Evolutionary conservation across 2,329 filamentous ascomycete genomes (phyloP).

Genomic region (Penicillium sp.): DNA sequence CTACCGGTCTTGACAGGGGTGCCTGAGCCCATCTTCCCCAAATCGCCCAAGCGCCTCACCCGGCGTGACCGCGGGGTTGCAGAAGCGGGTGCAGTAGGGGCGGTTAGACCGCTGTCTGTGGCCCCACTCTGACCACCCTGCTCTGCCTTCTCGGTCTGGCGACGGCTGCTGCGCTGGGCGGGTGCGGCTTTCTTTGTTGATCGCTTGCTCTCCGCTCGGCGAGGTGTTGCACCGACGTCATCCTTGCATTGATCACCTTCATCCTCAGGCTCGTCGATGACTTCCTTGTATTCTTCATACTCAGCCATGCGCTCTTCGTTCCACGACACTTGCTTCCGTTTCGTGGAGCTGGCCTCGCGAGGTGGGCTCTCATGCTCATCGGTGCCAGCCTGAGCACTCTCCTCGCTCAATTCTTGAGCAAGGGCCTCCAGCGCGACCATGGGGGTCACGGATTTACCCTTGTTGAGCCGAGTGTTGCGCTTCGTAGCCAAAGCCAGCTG

Average conservation of each 20-base stretch:
- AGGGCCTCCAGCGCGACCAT: conserved; percentile 31
- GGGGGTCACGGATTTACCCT: conserved; percentile 39
- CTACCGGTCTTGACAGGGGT: conserved; percentile 25
- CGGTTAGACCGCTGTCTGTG: conserved; percentile 13
- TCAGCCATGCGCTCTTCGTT: conserved; percentile 40
- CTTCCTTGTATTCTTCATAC: conserved; percentile 31
- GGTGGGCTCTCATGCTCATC: conserved; percentile 4
- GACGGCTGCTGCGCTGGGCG: conserved; percentile 27
- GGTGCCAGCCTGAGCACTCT: conserved; percentile 3
- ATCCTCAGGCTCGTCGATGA: conserved; percentile 15
- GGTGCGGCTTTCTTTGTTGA: conserved; percentile 25
- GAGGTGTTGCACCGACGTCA: conserved; percentile 22
- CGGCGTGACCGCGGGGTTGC: conserved; percentile 32
- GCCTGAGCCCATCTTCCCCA: conserved; percentile 23
- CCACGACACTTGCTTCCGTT: conserved; percentile 38
- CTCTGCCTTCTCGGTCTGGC: conserved; percentile 21
- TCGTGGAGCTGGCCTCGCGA: neutral
- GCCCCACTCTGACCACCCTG: conserved; percentile 13
- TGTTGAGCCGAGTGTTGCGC: conserved; percentile 46
- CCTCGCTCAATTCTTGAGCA: conserved; percentile 16
- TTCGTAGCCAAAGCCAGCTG: conserved; percentile 44
- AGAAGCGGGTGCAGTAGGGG: conserved; percentile 25
- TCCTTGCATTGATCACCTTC: conserved; percentile 14
- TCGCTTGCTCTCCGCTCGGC: conserved; percentile 18
- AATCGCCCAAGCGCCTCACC: conserved; percentile 33